Evolutionary conservation across 2,329 filamentous ascomycete species (phyloP), one percentile per base, ranked within the genome.

Genomic region (Dothideomycetidae sp.): DNA sequence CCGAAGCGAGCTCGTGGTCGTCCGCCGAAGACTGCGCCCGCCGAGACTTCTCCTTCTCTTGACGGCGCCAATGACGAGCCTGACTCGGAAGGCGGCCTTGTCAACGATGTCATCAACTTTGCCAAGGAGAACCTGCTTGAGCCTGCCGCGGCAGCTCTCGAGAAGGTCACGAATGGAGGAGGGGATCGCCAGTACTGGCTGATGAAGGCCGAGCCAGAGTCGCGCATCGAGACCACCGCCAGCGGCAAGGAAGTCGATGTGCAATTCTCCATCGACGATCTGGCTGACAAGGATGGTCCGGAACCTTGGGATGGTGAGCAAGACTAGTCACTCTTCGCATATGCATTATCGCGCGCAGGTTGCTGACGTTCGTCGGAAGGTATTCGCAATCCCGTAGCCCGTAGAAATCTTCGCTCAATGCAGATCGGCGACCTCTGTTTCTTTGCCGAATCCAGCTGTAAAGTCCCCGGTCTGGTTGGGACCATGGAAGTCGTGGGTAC

Each of bases 391-490:
- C 51, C 52, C 12, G 54, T 56, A 59, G 88, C 88, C 5, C 75
- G 83, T 16, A 96, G 94, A 52, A 84, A 94, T 54, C 77, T 98
- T 61, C 74, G 82, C 18, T 73, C 75, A 5, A 98, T 98, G 90
- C 85, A 82, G 50, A 75, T 77, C 39, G 86, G 86, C 35, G 90
- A 98, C 53, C 67, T 86, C 19, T 86, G 85, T 16, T 96, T 98
- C 62, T 96, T 98, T 63, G 96, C 96, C 55, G 88, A 94, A 59
- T 93, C 82, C 32, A 93, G 90, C 51, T 90, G 82, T 60, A 93
- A 92, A 55, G 72, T 78, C 15, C 85, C 86, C 0, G 88, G 82
- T 2, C 84, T 96, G 33, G 84, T 78, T 1, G 50, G 51, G 5
- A 45, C 51, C 39, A 50, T 53, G 41, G 81, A 90, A 51, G 81